A percentile compares a stretch with the other conserved stretches of the same genome.
Evolutionary conservation across 1,139 yeast genomes (phyloP).

Genomic region (Geotrichum fermentans): DNA sequence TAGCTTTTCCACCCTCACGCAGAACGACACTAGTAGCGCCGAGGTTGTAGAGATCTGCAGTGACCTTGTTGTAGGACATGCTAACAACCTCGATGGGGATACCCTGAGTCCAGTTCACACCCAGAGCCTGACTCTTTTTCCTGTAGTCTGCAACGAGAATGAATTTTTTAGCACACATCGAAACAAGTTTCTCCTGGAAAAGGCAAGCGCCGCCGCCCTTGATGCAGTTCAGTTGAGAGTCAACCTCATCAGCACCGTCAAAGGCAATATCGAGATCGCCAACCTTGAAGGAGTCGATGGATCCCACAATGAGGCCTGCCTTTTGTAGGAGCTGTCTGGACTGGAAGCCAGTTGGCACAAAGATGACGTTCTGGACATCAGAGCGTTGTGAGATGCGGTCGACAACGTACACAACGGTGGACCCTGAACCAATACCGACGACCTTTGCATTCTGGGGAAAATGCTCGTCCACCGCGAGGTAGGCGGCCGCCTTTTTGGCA

Average conservation of each 20-base stretch:
- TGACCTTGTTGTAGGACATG: slow-evolving; percentile 73
- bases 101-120: slow-evolving; percentile 82
- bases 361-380: slow-evolving; percentile 47
- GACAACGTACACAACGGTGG: slow-evolving; percentile 93
- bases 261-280: slow-evolving; percentile 78
- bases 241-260: slow-evolving; percentile 99
- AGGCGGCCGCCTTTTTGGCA: slow-evolving; percentile 84
- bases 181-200: slow-evolving; percentile 93
- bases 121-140: slow-evolving; percentile 64
- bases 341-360: slow-evolving; percentile 97
- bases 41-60: slow-evolving; percentile 52
- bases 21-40: slow-evolving; percentile 65
- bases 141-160: slow-evolving; percentile 90
- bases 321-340: slow-evolving; percentile 78
- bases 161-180: slow-evolving; percentile 69
- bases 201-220: slow-evolving; percentile 99
- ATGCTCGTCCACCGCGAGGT: slow-evolving; percentile 86
- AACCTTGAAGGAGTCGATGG: slow-evolving; percentile 70
- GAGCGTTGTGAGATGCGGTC: slow-evolving; percentile 82
- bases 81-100: slow-evolving; percentile 96
- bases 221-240: slow-evolving; percentile 69
- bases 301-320: slow-evolving; percentile 73
- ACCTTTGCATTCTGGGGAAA: slow-evolving; percentile 65
- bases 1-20: slow-evolving; percentile 83
- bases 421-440: slow-evolving; percentile 93